Conservation (phyloP, 495 filamentous ascomycete genomes). For the Daldinia bambusicola region DNA sequence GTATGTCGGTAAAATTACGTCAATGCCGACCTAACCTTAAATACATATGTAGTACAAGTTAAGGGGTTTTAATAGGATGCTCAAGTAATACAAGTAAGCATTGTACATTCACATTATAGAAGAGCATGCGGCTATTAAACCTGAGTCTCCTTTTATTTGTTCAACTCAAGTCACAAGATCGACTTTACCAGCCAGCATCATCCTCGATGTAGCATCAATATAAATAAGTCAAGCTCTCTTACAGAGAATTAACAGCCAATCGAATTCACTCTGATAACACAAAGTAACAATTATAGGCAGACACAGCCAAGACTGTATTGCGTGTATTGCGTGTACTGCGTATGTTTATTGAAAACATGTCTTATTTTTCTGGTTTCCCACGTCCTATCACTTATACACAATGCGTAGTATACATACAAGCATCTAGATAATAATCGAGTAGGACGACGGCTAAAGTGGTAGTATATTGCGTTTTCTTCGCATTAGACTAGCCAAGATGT, state of each 20-base stretch:
- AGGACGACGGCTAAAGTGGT: constrained; percentile 31
- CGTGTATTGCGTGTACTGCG: too few relatives aligned
- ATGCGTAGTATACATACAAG: neutral
- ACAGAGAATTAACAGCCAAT: too few relatives aligned
- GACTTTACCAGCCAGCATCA: neutral
- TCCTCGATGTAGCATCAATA: neutral
- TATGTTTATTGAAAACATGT: neutral
- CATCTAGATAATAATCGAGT: neutral
- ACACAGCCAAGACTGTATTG: constrained; percentile 9
- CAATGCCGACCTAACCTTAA: neutral
- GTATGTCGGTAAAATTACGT: neutral
- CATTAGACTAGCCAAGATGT: constrained; percentile 24
- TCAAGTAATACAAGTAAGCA: neutral
- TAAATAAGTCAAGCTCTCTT: neutral
- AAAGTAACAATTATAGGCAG: neutral
- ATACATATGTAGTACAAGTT: too few relatives aligned
- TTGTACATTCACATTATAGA: too few relatives aligned
- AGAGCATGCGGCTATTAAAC: neutral
- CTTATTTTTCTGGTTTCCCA: neutral
- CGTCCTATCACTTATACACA: constrained; percentile 1
- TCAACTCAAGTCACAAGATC: neutral
- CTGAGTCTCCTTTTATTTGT: neutral
- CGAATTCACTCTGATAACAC: neutral
- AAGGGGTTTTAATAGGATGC: neutral
- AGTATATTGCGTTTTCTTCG: constrained; percentile 24